A percentile compares a stretch with the other conserved stretches of the same genome.
These are phyloP conservation scores for Myochromella boudieri DNA, from an alignment of 768 basidiomycete genomes.

Conservation along the genomic window DNA sequence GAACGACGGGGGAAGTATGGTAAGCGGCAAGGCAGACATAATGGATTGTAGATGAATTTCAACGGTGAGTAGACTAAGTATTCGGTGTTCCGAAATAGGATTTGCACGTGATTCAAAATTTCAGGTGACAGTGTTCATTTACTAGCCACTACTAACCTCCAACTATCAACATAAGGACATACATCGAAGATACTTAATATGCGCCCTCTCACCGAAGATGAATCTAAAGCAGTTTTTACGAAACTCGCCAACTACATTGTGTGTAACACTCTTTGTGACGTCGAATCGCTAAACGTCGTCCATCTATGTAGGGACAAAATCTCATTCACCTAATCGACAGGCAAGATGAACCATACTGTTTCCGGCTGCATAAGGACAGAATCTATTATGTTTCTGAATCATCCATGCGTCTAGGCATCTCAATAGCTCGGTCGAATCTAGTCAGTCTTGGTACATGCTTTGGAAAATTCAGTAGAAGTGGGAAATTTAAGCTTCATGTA, in stretches of 20 bases:
- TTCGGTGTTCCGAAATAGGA: too few relatives aligned
- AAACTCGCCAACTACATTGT: slow-evolving; percentile 98
- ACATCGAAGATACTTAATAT: slow-evolving; percentile 40
- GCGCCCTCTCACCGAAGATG: slow-evolving; percentile 96
- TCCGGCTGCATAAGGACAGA: slow-evolving; percentile 90
- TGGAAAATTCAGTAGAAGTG: slow-evolving; percentile 95
- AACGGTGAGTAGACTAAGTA: too few relatives aligned
- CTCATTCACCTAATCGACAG: slow-evolving; percentile 94
- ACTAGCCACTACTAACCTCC: slow-evolving; percentile 6
- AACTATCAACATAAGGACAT: background rate
- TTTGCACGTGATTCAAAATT: slow-evolving; percentile 10
- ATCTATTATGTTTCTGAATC: slow-evolving; percentile 97
- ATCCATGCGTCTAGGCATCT: slow-evolving; percentile 90
- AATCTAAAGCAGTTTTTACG: slow-evolving; percentile 93
- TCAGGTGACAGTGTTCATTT: background rate
- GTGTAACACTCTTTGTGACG: slow-evolving; percentile 23
- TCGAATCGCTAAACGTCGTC: slow-evolving; percentile 1
- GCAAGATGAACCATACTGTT: slow-evolving; percentile 92
- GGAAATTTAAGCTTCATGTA: slow-evolving; percentile 97
- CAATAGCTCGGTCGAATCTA: slow-evolving; percentile 89
- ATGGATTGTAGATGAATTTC: too few relatives aligned
- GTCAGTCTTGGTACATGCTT: slow-evolving; percentile 94
- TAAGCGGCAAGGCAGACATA: slow-evolving; percentile 61
- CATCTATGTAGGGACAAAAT: slow-evolving; percentile 80
- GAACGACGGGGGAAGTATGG: slow-evolving; percentile 66